A percentile compares a stretch with the other conserved stretches of the same genome.
These are phyloP conservation scores for Aspergillus niger DNA, from an alignment of 2,329 filamentous ascomycete genomes.

Conservation along the genomic window DNA sequence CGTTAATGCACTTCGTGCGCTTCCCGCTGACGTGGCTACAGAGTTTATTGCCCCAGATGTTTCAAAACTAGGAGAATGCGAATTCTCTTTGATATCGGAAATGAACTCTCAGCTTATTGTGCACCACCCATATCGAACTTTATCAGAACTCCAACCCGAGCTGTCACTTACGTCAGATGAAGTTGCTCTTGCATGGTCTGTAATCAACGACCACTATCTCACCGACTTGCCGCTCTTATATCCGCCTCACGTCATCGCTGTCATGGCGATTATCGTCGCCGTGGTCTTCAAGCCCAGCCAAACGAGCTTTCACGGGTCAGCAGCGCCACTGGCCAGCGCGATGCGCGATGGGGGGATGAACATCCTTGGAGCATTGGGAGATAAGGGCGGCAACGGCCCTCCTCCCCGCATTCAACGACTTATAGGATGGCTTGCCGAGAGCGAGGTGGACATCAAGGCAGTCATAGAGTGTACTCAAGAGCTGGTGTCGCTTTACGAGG, in stretches of 20 bases:
- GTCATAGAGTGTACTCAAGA: constrained; percentile 91
- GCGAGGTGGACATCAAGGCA: constrained; percentile 77
- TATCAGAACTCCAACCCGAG: constrained; percentile 69
- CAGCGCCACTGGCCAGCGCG: constrained; percentile 35
- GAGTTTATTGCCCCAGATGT: constrained; percentile 76
- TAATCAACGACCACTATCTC: constrained; percentile 91
- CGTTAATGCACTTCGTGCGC: constrained; percentile 1
- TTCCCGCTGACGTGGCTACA: constrained; percentile 28
- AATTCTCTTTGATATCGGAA: constrained; percentile 88
- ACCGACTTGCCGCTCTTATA: constrained; percentile 87
- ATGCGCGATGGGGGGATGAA: constrained; percentile 42
- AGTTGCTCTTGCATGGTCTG: constrained; percentile 71
- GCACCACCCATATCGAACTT: constrained; percentile 84
- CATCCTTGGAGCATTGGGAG: constrained; percentile 38
- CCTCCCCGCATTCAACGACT: constrained; percentile 61
- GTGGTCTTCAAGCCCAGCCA: constrained; percentile 75
- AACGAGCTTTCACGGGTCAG: constrained; percentile 33
- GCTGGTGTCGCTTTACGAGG: constrained; percentile 83
- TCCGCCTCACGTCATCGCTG: constrained; percentile 83
- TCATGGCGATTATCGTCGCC: constrained; percentile 80
- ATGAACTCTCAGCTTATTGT: constrained; percentile 87
- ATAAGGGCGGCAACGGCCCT: constrained; percentile 32
- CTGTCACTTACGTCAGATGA: constrained; percentile 78
- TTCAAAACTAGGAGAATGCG: constrained; percentile 86
- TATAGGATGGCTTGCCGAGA: constrained; percentile 81